Conservation (phyloP, 1,284 basidiomycete genomes). For the Thecaphora thlaspeos region DNA sequence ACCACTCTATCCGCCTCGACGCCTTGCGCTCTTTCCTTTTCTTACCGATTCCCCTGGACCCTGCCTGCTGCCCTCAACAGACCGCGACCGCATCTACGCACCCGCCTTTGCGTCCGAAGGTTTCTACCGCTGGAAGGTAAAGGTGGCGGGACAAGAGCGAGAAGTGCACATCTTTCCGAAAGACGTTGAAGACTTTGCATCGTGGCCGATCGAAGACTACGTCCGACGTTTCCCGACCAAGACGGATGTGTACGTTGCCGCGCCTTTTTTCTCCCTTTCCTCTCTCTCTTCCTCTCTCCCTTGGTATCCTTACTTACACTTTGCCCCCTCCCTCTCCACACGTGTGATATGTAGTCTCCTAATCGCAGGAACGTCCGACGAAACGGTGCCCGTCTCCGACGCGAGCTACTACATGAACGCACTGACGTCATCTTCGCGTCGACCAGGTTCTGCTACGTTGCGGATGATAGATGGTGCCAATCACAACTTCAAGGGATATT, state of each 20-base stretch:
- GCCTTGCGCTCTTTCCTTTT: too few relatives aligned
- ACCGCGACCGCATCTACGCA: conserved; percentile 25
- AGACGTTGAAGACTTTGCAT: conserved; percentile 37
- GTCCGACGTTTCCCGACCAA: conserved; percentile 32
- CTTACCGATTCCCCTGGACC: too few relatives aligned
- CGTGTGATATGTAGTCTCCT: conserved; percentile 10
- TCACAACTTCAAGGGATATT: conserved; percentile 39
- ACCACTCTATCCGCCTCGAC: too few relatives aligned
- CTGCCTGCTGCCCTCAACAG: too few relatives aligned
- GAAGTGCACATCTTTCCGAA: conserved; percentile 33
- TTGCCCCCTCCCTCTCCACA: background rate
- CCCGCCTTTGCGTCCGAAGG: conserved; percentile 36
- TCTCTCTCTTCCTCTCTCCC: too few relatives aligned
- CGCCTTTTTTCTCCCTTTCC: too few relatives aligned
- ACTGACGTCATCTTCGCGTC: conserved; percentile 10
- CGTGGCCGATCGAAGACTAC: conserved; percentile 25
- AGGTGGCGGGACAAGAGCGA: conserved; percentile 34
- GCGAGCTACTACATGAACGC: conserved; percentile 31
- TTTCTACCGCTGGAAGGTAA: conserved; percentile 37
- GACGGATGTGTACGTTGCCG: conserved; percentile 18
- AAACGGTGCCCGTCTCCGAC: conserved; percentile 37
- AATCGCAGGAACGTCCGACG: conserved; percentile 41
- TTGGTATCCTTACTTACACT: too few relatives aligned
- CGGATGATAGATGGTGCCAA: conserved; percentile 42
- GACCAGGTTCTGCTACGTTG: conserved; percentile 26